Base-by-base conservation (phyloP, 352 stramenopile species). In the Phytophthora lateralis region DNA sequence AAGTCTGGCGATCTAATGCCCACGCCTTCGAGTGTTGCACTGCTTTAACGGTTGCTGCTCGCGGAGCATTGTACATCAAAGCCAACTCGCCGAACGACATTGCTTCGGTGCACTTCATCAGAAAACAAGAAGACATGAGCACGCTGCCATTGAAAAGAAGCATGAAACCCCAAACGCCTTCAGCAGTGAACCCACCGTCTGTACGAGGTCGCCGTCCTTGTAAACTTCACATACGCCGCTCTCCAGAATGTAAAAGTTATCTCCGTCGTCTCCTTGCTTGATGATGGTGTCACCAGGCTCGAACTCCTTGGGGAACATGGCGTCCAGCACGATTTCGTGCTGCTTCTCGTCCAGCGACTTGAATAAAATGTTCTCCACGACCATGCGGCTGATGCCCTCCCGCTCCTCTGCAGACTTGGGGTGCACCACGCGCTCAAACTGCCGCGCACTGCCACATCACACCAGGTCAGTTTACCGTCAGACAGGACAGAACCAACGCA, bases 51-150 rank as follows among this genome's bases (percentile, higher is more conserved):
- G 96, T 98, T 21, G 97, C 97, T 21, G 96, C 94, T 52, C 97
- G 93, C 6, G 97, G 97, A 15, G 90, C 95, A 59, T 98, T 98
- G 81, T 99, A 99, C 90, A 99, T 97, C 21, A 99, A 82, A 10
- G 96, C 96, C 27, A 99, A 74, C 63, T 99, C 97, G 30, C 97
- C 97, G 81, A 99, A 99, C 8, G 91, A 96, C 69, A 92, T 89
- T 2, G 85, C 86, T 27, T 89, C 77, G n/a, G 76, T 88, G 59
- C 97, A 90, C 69, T 93, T 30, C 27, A 49, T 37, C 7, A 59
- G 4, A 26, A 20, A 56, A 24, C 27, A 37, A 49, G 2, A 47
- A 38, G 32, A 32, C 10, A 32, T 51, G 4, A 58, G 29, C 43
- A 44, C 41, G 50, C 12, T 26, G 20, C 15, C 18, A 42, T 6